Percentiles rank a stretch among this genome's conserved stretches.
These are phyloP conservation scores for Zelonia costaricensis DNA, from an alignment of 208 protist species.

Conservation along the genomic window DNA sequence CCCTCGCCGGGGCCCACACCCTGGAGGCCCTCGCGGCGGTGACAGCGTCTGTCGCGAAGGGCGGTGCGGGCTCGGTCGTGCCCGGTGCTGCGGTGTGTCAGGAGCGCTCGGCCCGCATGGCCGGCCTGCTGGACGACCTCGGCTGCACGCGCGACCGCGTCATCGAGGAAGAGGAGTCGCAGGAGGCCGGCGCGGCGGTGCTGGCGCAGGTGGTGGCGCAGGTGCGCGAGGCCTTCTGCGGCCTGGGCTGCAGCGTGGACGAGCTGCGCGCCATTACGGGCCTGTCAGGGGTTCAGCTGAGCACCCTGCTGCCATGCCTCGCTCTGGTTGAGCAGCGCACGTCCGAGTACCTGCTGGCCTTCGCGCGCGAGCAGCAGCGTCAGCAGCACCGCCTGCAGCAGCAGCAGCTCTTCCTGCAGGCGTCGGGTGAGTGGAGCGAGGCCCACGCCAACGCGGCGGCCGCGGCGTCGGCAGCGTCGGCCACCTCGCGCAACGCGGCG, in stretches of 20 bases:
- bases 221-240: slow-evolving; percentile 42
- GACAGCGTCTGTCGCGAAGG: background rate
- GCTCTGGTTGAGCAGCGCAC: slow-evolving; percentile 68
- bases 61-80: background rate
- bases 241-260: slow-evolving; percentile 43
- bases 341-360: slow-evolving; percentile 78
- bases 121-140: slow-evolving; percentile 20
- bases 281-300: slow-evolving; percentile 28
- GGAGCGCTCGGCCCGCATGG: slow-evolving; percentile 7
- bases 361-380: slow-evolving; percentile 17
- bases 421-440: background rate
- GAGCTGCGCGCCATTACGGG: slow-evolving; percentile 32
- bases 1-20: slow-evolving; percentile 11
- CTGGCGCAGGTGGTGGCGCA: slow-evolving; percentile 32
- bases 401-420: slow-evolving; percentile 2
- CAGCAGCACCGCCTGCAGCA: slow-evolving; percentile 3
- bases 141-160: slow-evolving; percentile 26
- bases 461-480: background rate
- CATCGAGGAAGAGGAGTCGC: slow-evolving; percentile 30
- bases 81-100: background rate
- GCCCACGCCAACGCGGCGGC: background rate
- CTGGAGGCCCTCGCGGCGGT: slow-evolving; percentile 5
- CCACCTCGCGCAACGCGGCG: slow-evolving; percentile 21
- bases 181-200: slow-evolving; percentile 17
- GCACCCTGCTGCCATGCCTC: slow-evolving; percentile 40